These are phyloP conservation scores for Astrocystis sublimbata DNA, from an alignment of 495 filamentous ascomycete species.

Conservation along the genomic window DNA sequence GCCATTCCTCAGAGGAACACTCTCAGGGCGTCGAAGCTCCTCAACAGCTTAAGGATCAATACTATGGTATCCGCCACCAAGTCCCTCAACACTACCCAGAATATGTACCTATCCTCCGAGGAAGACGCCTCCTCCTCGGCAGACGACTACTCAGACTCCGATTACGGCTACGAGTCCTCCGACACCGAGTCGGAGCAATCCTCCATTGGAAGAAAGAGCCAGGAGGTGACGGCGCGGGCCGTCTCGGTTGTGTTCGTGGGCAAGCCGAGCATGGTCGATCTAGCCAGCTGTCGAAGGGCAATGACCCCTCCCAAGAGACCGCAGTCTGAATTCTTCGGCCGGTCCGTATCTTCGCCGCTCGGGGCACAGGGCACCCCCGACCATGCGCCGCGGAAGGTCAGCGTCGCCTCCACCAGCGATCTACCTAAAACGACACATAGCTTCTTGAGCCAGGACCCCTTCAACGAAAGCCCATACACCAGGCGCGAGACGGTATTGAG, in stretches of 20 bases:
- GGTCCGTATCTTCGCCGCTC: constrained; percentile 34
- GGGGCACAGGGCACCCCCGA: constrained; percentile 16
- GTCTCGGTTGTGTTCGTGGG: constrained; percentile 52
- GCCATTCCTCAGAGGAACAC: constrained; percentile 44
- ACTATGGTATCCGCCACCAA: constrained; percentile 34
- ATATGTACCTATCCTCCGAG: constrained; percentile 53
- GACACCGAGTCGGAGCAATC: constrained; percentile 39
- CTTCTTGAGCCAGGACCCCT: constrained; percentile 52
- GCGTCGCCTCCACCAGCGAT: constrained; percentile 36
- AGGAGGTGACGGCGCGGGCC: constrained; percentile 50
- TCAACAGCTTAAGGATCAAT: constrained; percentile 45
- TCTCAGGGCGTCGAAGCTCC: constrained; percentile 43
- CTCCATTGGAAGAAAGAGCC: constrained; percentile 37
- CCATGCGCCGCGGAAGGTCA: constrained; percentile 33
- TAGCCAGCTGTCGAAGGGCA: constrained; percentile 41
- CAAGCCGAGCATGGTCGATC: constrained; percentile 48
- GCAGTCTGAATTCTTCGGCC: constrained; percentile 26
- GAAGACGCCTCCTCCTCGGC: constrained; percentile 53
- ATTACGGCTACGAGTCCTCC: constrained; percentile 49
- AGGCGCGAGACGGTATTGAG: constrained; percentile 27
- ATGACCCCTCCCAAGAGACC: constrained; percentile 37
- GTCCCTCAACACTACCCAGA: constrained; percentile 39
- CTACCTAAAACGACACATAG: constrained; percentile 39
- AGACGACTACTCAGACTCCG: constrained; percentile 53
- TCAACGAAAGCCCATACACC: constrained; percentile 24